Conservation (phyloP, 176 grass and related monocot species). For the Hordeum marinum region DNA sequence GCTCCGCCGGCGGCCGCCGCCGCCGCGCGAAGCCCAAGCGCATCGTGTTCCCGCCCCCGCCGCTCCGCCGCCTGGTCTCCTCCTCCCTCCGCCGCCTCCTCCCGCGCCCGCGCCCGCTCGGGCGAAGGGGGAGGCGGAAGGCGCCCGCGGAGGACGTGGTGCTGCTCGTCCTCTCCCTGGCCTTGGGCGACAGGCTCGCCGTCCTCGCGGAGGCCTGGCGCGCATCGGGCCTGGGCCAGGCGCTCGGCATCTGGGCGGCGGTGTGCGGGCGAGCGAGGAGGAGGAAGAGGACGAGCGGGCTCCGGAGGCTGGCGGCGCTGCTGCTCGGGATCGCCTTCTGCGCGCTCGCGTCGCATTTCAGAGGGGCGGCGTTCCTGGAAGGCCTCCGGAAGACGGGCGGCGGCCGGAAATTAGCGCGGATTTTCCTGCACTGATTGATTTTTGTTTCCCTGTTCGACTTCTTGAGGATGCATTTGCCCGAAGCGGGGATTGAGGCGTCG, state of each 20-base stretch:
- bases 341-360: constrained; percentile 24
- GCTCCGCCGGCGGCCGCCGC: not conserved
- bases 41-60: constrained; percentile 12
- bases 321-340: constrained; percentile 40
- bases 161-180: constrained; percentile 28
- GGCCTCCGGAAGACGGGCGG: constrained; percentile 10
- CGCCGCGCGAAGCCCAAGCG: constrained; percentile 19
- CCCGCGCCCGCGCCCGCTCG: constrained; percentile 12
- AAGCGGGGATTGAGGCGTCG: not conserved
- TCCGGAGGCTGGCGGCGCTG: constrained; percentile 32
- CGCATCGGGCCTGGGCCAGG: constrained; percentile 29
- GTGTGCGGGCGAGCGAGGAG: constrained; percentile 9
- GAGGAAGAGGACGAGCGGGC: constrained; percentile 2
- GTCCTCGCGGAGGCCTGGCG: constrained; percentile 22
- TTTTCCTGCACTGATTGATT: constrained; percentile 35
- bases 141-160: not conserved
- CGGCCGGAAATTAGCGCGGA: constrained; percentile 23
- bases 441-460: constrained; percentile 9
- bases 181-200: constrained; percentile 27
- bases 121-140: constrained; percentile 1
- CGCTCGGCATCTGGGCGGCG: constrained; percentile 31
- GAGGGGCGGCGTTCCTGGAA: constrained; percentile 16
- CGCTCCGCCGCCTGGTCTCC: constrained; percentile 27
- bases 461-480: not conserved
- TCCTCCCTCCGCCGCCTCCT: constrained; percentile 27